Evolutionary conservation across 345 rosid genomes (phyloP), one percentile per base, ranked within the genome.

Genomic region (Citrus reticulata): DNA sequence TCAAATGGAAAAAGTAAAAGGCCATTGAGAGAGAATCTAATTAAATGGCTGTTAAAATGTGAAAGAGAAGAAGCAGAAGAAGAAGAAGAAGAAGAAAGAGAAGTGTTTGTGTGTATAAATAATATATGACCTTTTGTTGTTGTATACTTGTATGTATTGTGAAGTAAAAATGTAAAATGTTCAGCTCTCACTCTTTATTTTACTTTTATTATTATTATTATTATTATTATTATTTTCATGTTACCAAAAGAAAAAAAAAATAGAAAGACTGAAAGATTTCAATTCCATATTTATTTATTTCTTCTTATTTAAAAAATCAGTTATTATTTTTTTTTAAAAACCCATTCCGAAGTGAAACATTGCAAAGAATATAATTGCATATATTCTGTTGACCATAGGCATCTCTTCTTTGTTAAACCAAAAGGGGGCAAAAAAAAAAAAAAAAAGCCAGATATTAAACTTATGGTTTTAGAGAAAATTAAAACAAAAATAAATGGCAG

Each of bases 11-110:
- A 86, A 84, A 86, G 80, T 86, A 80, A 85, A 83, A 80, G 79
- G 70, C 42, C 83, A 86, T 81, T 76, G 68, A 78, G 80, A 88
- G 88, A 65, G 95, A 90, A 91, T 88, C 93, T 90, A 82, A 88
- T 84, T 85, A 93, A 92, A 92, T 90, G 92, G 89, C 71, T 79
- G 85, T 81, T 79, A 73, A 85, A 80, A 82, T 75, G 79, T 73
- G 72, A 87, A 74, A 82, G 81, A 82, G 77, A 87, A 83, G 87
- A 86, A 57, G 24, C 1, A 65, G 65, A 40, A 39, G 68, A 60
- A 81, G 80, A 64, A 76, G 80, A 64, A 76, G 61, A 70, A 54
- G 72, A 35, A 79, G 32, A 24, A 60, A 49, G 62, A 68, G 71
- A 42, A 74, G 77, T 55, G 42, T 5, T 19, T 70, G 70, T 70